Evolutionary conservation across 768 basidiomycete genomes (phyloP), one percentile per base, ranked within the genome.

Genomic region (Aureoboletus auriporus): DNA sequence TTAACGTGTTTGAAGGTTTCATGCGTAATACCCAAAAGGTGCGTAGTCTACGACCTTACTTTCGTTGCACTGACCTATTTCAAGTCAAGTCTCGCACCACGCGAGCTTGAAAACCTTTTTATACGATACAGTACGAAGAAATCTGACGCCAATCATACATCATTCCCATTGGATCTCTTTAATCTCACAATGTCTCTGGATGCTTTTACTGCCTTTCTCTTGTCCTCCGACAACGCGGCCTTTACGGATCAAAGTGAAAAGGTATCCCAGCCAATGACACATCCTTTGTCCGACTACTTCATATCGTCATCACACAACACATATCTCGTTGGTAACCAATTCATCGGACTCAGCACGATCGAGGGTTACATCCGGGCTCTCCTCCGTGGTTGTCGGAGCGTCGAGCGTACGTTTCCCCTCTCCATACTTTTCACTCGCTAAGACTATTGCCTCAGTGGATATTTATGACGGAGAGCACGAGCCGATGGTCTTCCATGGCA

Each of bases 311-410:
- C 89, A 8, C 94, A 98, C 63, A 97, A 98, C 56, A 93, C 91
- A 0, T 93, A 93, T 60, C 81, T 94, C 8, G 81, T 90, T 14
- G 92, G 92, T 0, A 78, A 89, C 60, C 92, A 94, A 59, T 76
- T 92, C 4, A 76, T 93, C 36, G 95, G 95, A 5, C 82, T 85
- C 28, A 92, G 89, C 52, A 93, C 93, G 0, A 81, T 91, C 26
- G 94, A 96, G 60, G 82, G 95, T 0, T 98, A 98, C 63, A 93
- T 97, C 47, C 76, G 95, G 0, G 93, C 93, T 1, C 71, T 97
- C 35, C 73, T 96, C 36, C 89, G 88, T 42, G 82, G 90, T 31
- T 95, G 93, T 63, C 79, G 94, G n/a, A 92, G 89, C 47, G 94
- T 98, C 27, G 94, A 98, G 67, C 66, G 94, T 93, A 57, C 55